Percentiles rank a stretch among this genome's conserved stretches.
These are phyloP conservation scores for Hymenoscyphus albidus DNA, from an alignment of 2,329 filamentous ascomycete species.

Conservation along the genomic window DNA sequence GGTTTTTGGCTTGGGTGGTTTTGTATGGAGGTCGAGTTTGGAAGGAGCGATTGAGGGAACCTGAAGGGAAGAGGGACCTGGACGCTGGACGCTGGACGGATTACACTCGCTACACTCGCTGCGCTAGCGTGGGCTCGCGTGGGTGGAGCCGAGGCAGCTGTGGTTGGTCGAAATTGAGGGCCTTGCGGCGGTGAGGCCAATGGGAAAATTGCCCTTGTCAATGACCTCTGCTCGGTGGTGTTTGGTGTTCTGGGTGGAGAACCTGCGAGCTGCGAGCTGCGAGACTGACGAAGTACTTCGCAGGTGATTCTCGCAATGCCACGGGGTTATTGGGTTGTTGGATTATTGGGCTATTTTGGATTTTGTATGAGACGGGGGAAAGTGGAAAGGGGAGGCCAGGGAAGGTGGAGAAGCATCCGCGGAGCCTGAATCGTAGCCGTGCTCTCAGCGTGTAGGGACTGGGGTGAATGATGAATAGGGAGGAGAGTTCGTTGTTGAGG, in stretches of 20 bases:
- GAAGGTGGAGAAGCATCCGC: constrained; percentile 9
- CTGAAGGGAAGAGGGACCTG: neutral
- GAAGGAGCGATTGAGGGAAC: neutral
- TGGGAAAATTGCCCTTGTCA: neutral
- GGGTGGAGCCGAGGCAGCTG: constrained; percentile 2
- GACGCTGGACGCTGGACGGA: neutral
- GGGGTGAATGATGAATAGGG: no score
- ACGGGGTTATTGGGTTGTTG: neutral
- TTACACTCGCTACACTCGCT: neutral
- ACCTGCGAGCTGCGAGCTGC: constrained; percentile 1
- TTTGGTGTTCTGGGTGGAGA: neutral
- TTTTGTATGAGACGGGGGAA: neutral
- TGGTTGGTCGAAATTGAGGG: neutral
- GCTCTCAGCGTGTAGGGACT: neutral
- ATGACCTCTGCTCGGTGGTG: neutral
- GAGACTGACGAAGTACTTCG: neutral
- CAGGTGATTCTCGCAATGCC: neutral
- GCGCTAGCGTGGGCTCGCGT: constrained; percentile 1
- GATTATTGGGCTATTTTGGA: neutral
- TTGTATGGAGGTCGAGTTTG: neutral
- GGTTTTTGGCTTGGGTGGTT: neutral
- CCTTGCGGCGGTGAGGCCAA: constrained; percentile 5
- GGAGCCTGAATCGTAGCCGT: constrained; percentile 10
- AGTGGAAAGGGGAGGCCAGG: neutral
- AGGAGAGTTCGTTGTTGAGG: no score